These are phyloP conservation scores for Auriscalpium microsporum DNA, from an alignment of 768 basidiomycete genomes.

Conservation along the genomic window DNA sequence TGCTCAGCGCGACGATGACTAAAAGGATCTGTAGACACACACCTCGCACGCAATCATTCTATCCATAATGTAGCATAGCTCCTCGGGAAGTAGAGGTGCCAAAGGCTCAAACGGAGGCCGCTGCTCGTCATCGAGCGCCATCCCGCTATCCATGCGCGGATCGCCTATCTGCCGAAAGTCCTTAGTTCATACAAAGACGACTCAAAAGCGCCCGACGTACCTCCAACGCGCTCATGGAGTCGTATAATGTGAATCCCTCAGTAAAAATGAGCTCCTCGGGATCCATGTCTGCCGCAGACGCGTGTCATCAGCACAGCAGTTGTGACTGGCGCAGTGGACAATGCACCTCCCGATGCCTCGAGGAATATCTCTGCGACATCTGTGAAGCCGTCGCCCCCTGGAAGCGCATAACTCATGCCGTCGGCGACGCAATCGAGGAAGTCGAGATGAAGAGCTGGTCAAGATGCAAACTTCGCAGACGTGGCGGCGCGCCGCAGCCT, in stretches of 20 bases:
- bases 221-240: conserved; percentile 94
- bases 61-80: conserved; percentile 87
- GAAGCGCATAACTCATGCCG: conserved; percentile 20
- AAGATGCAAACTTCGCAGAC: not conserved
- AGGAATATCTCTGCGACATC: conserved; percentile 57
- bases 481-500: no score
- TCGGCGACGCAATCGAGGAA: not conserved
- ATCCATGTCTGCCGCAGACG: conserved; percentile 43
- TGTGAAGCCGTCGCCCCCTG: conserved; percentile 52
- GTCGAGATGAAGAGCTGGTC: not conserved
- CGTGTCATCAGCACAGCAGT: not conserved
- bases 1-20: conserved; percentile 9
- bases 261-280: conserved; percentile 56
- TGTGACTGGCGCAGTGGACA: not conserved
- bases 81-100: conserved; percentile 57
- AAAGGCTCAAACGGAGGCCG: conserved; percentile 54
- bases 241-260: conserved; percentile 64
- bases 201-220: conserved; percentile 31
- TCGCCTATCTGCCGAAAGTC: conserved; percentile 64
- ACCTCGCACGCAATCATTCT: conserved; percentile 74
- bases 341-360: conserved; percentile 53
- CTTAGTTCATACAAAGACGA: conserved; percentile 5
- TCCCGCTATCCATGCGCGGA: conserved; percentile 80
- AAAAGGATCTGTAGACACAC: conserved; percentile 17
- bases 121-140: conserved; percentile 35